Evolutionary conservation across 805 yeast species (phyloP), one percentile per base, ranked within the genome.

Genomic region (Ogataea philodendri): DNA sequence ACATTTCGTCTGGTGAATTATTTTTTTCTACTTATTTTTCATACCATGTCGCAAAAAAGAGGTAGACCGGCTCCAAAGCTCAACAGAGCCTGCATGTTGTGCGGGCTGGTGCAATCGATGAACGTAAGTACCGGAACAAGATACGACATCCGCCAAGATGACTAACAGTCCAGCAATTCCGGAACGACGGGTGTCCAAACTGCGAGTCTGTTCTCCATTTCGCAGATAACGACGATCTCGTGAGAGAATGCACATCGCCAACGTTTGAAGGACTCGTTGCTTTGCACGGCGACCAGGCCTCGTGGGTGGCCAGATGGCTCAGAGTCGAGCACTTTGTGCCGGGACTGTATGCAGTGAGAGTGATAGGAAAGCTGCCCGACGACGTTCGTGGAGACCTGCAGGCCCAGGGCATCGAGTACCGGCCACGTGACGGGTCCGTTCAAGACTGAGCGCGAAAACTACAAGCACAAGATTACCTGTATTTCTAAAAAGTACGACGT

Each of bases 301-400:
- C 96, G 2, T 90, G 98, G 98, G 96, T 87, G 24, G 96, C 96
- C 10, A 78, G 84, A 55, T 90, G 98, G 98, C 67, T 90, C 38
- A 77, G 97, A 60, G 81, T 90, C 20, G 95, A 86, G 54, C 81
- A 85, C 11, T 86, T 87, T 57, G 81, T 78, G 15, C 84, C 94
- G 1, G 98, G 97, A 0, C 59, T 90, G 50, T 88, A 93, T 51
- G 98, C 98, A 1, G 95, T 89, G 19, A 85, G 90, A 54, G 90
- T 93, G 5, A 82, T 79, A 48, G 98, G 98, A 22, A 80, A 86
- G 51, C 66, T 93, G 32, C 97, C 97, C 2, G 85, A 84, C 6
- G 96, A 90, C 46, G 78, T 87, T 22, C 74, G 84, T 6, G 78
- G 74, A 26, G 84, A 81, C 35, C 66, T 93, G 54, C 81, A 78